These are phyloP conservation scores for Ilex asprella DNA, from an alignment of 257 asterid genomes.

Conservation along the genomic window DNA sequence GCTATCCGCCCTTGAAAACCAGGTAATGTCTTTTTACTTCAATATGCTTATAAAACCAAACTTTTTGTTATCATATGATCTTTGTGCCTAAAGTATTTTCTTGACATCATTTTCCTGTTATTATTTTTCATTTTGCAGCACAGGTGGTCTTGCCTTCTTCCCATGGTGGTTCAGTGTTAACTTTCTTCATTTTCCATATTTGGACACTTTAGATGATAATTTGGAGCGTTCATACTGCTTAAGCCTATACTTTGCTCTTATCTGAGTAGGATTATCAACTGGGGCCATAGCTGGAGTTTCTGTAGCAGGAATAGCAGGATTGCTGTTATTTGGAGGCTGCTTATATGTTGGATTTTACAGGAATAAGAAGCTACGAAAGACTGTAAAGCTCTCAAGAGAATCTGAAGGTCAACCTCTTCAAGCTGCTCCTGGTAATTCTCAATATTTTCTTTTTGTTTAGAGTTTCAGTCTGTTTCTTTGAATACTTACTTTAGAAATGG, in stretches of 20 bases:
- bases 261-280: constrained; percentile 55
- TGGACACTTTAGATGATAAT: constrained; percentile 8
- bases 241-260: constrained; percentile 15
- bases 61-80: background rate
- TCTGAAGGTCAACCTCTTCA: constrained; percentile 42
- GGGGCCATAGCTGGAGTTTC: constrained; percentile 78
- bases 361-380: constrained; percentile 30
- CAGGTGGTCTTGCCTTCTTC: constrained; percentile 43
- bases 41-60: constrained; percentile 6
- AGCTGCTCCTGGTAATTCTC: constrained; percentile 21
- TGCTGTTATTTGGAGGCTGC: constrained; percentile 44
- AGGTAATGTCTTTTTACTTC: constrained; percentile 33
- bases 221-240: constrained; percentile 14
- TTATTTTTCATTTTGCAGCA: constrained; percentile 47
- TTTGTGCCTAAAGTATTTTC: background rate
- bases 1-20: constrained; percentile 35
- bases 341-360: constrained; percentile 38
- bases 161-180: constrained; percentile 23
- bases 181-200: constrained; percentile 19
- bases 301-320: constrained; percentile 39
- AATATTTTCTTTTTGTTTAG: too few species aligned
- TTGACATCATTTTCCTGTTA: constrained; percentile 3
- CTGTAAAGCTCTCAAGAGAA: constrained; percentile 29
- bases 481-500: too few species aligned
- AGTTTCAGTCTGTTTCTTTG: too few species aligned